Base-by-base conservation (phyloP, 2,329 filamentous ascomycete genomes). In the Aspergillus sclerotialis region DNA sequence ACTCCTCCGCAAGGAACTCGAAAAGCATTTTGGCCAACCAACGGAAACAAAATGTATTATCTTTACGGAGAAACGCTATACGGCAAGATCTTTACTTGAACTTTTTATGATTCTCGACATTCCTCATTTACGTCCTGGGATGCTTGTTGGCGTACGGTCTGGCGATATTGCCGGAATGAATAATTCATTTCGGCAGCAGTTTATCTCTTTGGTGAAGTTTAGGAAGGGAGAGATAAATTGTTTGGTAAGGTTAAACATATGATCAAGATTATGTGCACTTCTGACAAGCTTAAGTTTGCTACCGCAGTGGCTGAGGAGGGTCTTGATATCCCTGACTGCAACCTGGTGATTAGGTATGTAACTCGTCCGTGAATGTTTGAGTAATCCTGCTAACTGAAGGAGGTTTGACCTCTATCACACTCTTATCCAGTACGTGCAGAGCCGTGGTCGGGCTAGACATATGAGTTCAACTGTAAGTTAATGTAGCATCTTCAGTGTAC, bases 371-470 rank as follows among this genome's bases (percentile, higher is more conserved):
- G 2, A 2, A 14, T 14, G 7, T 15, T 24, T 13, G 12, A 2
- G 26, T 16, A 9, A 28, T 9, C 2, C 8, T n/a, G n/a, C 43
- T 53, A 18, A 54, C 16, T 12, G 3, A 26, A 12, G 26, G 13
- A 65, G 89, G 2, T 98, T 95, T 50, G 87, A 96, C 53, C 73
- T 94, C 2, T 94, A 88, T 60, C 72, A 74, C 8, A 95, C 90
- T 0, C 79, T 94, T 59, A 96, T 96, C 33, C 85, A 94, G 52
- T 96, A 95, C 54, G 80, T 96, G 13, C 92, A 98, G 58, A 95
- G 89, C 10, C 77, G 87, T 42, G 92, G 92, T 0, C 77, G 92
- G 35, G 92, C 92, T 9, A 76, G 92, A 25, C 83, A 87, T 49
- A 60, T 65, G 1, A 73, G 82, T 35, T 96, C 92, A 0, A 79